phyloP scores from a whole-genome alignment of 2,329 filamentous ascomycete genomes.

The Diaporthe caulivora region DNA sequence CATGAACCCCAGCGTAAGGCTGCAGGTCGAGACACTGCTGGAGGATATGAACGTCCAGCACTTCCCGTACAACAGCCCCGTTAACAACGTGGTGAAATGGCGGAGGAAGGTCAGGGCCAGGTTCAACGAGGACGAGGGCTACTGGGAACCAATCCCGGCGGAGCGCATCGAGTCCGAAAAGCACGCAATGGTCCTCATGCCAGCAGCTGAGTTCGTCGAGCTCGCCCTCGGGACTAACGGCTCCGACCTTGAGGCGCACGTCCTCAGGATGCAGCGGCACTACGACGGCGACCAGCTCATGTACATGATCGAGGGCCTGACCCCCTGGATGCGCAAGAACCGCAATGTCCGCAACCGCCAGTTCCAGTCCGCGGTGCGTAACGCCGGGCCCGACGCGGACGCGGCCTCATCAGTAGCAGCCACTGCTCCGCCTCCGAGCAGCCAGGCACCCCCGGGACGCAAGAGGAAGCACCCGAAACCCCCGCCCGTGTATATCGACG shows the following conservation, averaged over 20 bases:
- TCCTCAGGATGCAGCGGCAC: conserved; percentile 64
- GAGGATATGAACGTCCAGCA: conserved; percentile 62
- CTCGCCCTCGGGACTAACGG: conserved; percentile 63
- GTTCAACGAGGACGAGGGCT: conserved; percentile 70
- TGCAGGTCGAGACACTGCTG: conserved; percentile 64
- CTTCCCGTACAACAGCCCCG: conserved; percentile 57
- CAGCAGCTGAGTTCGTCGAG: conserved; percentile 75
- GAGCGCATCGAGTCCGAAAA: conserved; percentile 66
- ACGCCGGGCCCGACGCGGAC: conserved; percentile 51
- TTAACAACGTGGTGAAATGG: conserved; percentile 73
- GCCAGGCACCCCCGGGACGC: conserved; percentile 41
- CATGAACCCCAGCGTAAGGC: conserved; percentile 60
- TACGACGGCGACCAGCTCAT: conserved; percentile 69
- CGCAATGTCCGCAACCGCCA: conserved; percentile 75
- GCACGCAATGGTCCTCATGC: conserved; percentile 72
- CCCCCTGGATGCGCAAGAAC: conserved; percentile 76
- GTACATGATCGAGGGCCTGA: conserved; percentile 80
- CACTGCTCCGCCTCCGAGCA: conserved; percentile 41
- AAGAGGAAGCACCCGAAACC: conserved; percentile 55
- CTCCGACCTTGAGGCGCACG: conserved; percentile 69
- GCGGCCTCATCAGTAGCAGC: conserved; percentile 36
- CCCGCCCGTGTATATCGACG: conserved; percentile 67
- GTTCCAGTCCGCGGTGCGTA: conserved; percentile 74
- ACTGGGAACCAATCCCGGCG: conserved; percentile 72
- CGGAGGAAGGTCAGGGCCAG: conserved; percentile 73